A percentile compares a stretch with the other conserved stretches of the same genome.
phyloP scores from a whole-genome alignment of 495 filamentous ascomycete species.

The Rhizodiscina lignyota region DNA sequence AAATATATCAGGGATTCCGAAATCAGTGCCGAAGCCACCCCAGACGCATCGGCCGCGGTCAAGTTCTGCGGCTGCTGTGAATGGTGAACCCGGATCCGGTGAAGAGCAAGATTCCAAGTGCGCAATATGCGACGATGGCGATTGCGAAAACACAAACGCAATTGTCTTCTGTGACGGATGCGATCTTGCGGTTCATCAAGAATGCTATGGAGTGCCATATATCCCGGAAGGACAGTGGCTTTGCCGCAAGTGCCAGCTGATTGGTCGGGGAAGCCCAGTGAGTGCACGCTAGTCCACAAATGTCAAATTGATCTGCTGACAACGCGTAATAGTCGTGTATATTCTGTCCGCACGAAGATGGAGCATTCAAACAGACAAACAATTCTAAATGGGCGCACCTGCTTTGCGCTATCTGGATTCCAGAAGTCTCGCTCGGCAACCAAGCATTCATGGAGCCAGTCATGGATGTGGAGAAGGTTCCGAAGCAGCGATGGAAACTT shows the following conservation, averaged over 20 bases:
- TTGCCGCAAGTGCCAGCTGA: slow-evolving; percentile 90
- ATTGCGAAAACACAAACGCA: slow-evolving; percentile 98
- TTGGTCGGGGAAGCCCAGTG: slow-evolving; percentile 76
- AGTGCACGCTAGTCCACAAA: slow-evolving; percentile 21
- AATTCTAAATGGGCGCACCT: slow-evolving; percentile 92
- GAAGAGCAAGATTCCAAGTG: slow-evolving; percentile 97
- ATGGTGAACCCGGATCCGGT: slow-evolving; percentile 66
- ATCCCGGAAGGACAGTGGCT: slow-evolving; percentile 98
- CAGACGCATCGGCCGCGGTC: slow-evolving; percentile 82
- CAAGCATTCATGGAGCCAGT: slow-evolving; percentile 96
- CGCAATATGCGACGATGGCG: slow-evolving; percentile 93
- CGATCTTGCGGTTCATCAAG: slow-evolving; percentile 93
- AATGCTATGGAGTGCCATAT: slow-evolving; percentile 97
- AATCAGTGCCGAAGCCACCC: slow-evolving; percentile 86
- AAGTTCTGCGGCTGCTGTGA: slow-evolving; percentile 81
- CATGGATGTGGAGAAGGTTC: slow-evolving; percentile 93
- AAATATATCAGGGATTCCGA: slow-evolving; percentile 47
- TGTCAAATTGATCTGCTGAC: not conserved
- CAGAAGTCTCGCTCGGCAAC: slow-evolving; percentile 90
- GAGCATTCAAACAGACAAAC: slow-evolving; percentile 96
- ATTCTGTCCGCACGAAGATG: slow-evolving; percentile 94
- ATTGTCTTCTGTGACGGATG: slow-evolving; percentile 99
- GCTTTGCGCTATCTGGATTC: slow-evolving; percentile 95
- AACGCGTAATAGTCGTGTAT: slow-evolving; percentile 55
- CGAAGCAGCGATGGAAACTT: slow-evolving; percentile 81